These are phyloP conservation scores for Echites panduratus DNA, from an alignment of 257 asterid genomes.

Conservation along the genomic window DNA sequence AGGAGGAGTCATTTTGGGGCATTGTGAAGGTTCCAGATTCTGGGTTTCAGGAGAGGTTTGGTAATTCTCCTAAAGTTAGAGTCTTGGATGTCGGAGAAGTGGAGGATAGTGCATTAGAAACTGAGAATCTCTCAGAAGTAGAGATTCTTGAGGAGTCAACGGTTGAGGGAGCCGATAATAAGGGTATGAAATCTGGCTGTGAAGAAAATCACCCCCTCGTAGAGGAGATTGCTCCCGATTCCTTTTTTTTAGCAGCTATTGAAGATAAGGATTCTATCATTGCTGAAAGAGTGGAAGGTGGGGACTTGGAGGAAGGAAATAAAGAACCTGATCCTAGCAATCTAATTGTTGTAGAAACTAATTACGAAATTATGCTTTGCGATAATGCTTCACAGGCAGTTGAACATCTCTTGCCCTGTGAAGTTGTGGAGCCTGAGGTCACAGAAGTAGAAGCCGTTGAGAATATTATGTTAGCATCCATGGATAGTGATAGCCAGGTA, in stretches of 20 bases:
- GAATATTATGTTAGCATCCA: slow-evolving; percentile 3
- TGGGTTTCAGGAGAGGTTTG: slow-evolving; percentile 30
- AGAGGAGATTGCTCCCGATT: slow-evolving; percentile 18
- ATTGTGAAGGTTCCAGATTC: slow-evolving; percentile 35
- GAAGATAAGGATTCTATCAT: slow-evolving; percentile 23
- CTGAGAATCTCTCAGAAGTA: slow-evolving; percentile 26
- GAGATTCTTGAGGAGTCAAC: slow-evolving; percentile 36
- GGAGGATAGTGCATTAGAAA: slow-evolving; percentile 25
- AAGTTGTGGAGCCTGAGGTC: slow-evolving; percentile 1
- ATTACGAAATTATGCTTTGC: slow-evolving; percentile 8
- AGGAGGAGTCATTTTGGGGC: slow-evolving; percentile 39
- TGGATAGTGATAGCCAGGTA: slow-evolving; percentile 14
- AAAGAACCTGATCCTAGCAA: slow-evolving; percentile 20
- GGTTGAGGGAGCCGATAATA: slow-evolving; percentile 16
- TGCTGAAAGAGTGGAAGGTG: slow-evolving; percentile 22
- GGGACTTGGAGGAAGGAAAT: slow-evolving; percentile 20
- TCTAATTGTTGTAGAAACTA: slow-evolving; percentile 13
- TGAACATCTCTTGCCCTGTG: slow-evolving; percentile 12
- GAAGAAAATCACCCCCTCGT: slow-evolving; percentile 26
- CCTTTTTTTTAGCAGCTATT: slow-evolving; percentile 17
- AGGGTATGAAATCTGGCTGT: slow-evolving; percentile 19
- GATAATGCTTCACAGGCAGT: slow-evolving; percentile 17
- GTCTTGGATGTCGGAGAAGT: slow-evolving; percentile 34
- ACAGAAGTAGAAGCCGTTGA: slow-evolving; percentile 9
- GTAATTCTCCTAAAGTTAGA: slow-evolving; percentile 48